Base-by-base conservation (phyloP, 2,329 filamentous ascomycete species). In the Pyrenochaeta sp. region DNA sequence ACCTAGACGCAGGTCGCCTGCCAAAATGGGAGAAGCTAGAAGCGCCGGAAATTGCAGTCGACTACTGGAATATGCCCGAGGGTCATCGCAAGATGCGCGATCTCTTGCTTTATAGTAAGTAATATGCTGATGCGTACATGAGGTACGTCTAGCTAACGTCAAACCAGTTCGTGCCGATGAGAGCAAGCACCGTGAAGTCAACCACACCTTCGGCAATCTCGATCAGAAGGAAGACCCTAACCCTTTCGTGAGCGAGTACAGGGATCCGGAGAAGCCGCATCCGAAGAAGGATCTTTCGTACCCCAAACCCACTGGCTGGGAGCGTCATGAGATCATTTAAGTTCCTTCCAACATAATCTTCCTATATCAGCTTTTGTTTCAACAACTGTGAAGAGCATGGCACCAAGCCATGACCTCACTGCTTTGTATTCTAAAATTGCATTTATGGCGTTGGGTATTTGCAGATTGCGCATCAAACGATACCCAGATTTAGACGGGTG, bases 11-110 rank as follows among this genome's bases (percentile, higher is more conserved):
- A 2, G 94, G 94, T n/a, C 86, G 87, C 57, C 81, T 97, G 13
- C 93, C 93, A 0, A 88, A 88, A 68, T 99, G 95, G 93, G 83
- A 86, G 27, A 85, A 88, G 7, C 89, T 96, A 71, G 69, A 84
- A 52, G 92, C 95, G 2, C 95, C 95, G 0, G 91, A 96, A 58
- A 93, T 99, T 65, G 95, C 95, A 0, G 79, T 97, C 48, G 85
- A 88, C 65, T 99, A 99, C 80, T 99, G 93, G 92, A 88, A 91
- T 42, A 97, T 99, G 88, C 93, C 93, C 0, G 90, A 97, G 75
- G 90, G 88, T 2, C 83, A 90, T 56, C 86, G 89, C 27, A 91
- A 88, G 1, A 97, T 99, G 91, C 86, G 85, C 69, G 92, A 98
- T 72, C 79, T 98, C 60, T 84, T 98, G 51, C 80, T 95, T 50